phyloP scores from a whole-genome alignment of 768 basidiomycete genomes.

The Crepidotus variabilis region DNA sequence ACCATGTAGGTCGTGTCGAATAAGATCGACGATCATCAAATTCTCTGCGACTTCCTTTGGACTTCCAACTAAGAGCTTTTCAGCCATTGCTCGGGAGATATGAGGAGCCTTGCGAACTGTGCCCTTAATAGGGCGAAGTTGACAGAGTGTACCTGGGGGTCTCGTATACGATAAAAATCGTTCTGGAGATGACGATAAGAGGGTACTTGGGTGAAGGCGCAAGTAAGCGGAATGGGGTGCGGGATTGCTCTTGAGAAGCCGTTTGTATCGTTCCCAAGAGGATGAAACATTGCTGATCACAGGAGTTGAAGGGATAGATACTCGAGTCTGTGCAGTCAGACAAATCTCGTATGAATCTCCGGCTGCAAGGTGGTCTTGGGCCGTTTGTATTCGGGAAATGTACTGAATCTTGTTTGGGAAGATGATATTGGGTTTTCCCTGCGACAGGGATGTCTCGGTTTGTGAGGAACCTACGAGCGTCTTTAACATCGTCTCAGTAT shows the following conservation, averaged over 20 bases:
- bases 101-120: conserved; percentile 72
- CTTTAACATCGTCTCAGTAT: conserved; percentile 32
- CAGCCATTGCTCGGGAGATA: conserved; percentile 62
- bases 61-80: conserved; percentile 57
- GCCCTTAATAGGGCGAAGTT: conserved; percentile 94
- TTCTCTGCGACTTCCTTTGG: conserved; percentile 95
- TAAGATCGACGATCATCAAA: conserved; percentile 96
- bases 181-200: conserved; percentile 89
- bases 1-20: conserved; percentile 86
- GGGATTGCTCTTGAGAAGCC: conserved; percentile 72
- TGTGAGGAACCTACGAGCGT: conserved; percentile 7
- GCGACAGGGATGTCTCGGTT: conserved; percentile 4
- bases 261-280: conserved; percentile 75
- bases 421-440: conserved; percentile 26
- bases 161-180: conserved; percentile 83
- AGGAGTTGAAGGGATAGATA: conserved; percentile 39
- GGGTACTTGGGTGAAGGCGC: conserved; percentile 69
- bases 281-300: conserved; percentile 26
- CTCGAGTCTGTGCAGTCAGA: conserved; percentile 69
- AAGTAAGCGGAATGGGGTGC: conserved; percentile 86
- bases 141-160: conserved; percentile 59
- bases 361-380: conserved; percentile 70
- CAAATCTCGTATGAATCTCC: conserved; percentile 96
- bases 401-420: conserved; percentile 61
- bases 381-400: conserved; percentile 60